Base-by-base conservation (phyloP, 2,329 filamentous ascomycete genomes). In the Xylariomycetidae sp. region DNA sequence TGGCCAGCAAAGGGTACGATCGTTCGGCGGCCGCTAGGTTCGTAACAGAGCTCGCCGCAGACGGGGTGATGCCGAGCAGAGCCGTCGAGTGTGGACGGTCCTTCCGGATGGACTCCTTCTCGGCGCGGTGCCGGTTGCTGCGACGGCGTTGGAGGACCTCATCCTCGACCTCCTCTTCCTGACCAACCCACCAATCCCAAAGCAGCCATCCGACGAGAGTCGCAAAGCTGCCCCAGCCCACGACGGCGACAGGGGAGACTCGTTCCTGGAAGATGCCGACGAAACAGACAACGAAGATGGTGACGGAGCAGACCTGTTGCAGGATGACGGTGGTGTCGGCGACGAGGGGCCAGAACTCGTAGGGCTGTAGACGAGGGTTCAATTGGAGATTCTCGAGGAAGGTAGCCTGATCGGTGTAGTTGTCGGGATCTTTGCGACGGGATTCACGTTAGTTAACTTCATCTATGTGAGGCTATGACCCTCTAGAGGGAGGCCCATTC, bases 301-400 rank as follows among this genome's bases (percentile, higher is more conserved):
- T 84, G 40, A 96, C 89, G 6, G 87, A 93, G 58, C 87, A 94
- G 30, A 96, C 84, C 59, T 98, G 92, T 59, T 98, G 92, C 13
- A 96, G 85, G 47, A 98, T 95, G 38, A 96, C 87, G 3, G 90
- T 95, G 10, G 86, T 90, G 58, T 96, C 90, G 37, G 87, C 85
- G 31, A 96, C 88, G 20, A 98, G 72, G 7, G 89, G 87, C 90
- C 92, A 98, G 61, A 98, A 98, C 54, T 96, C 89, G 60, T 98
- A 98, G 0, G 90, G 90, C 46, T 92, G 83, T 32, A 96, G 74
- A 25, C 89, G 81, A 4, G 90, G 90, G 58, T 98, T 98, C 29
- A 89, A 79, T 60, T 98, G 90, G 13, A 98, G 76, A 50, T 94
- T 88, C 55, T 95, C 90, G 46, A 98, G 80, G 52, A 98, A 98